A percentile compares a stretch with the other conserved stretches of the same genome.
Evolutionary conservation across 2,329 filamentous ascomycete species (phyloP).

Genomic region (Westerdykella aurantiaca): DNA sequence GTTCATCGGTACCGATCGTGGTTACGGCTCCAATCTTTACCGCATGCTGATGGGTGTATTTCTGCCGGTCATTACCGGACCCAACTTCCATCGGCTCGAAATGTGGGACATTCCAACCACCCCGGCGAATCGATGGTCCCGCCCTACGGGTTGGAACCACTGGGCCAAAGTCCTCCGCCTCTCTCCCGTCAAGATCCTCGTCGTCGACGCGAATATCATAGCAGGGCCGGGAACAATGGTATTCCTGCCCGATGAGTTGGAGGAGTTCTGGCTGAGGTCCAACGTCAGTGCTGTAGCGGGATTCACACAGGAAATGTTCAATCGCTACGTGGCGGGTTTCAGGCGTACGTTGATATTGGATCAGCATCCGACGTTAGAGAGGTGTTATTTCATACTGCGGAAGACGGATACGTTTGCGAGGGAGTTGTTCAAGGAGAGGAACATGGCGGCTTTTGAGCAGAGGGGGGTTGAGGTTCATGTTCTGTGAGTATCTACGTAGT

Average conservation of each 20-base stretch:
- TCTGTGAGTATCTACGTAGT: too few species aligned
- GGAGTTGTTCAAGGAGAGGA: background rate
- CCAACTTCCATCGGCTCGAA: background rate
- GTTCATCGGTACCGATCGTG: background rate
- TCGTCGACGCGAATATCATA: background rate
- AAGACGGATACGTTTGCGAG: background rate
- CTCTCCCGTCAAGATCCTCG: background rate
- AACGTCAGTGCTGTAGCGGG: background rate
- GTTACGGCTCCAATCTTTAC: background rate
- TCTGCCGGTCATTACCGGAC: background rate
- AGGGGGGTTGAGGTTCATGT: background rate
- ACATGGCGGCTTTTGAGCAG: background rate
- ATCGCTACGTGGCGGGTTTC: background rate
- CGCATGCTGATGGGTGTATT: background rate
- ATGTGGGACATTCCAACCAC: background rate
- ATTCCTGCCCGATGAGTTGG: too few species aligned
- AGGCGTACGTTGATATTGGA: background rate
- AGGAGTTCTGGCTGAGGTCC: background rate
- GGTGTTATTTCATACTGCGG: background rate
- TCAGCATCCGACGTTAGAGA: background rate
- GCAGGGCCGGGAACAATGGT: background rate
- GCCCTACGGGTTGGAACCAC: background rate
- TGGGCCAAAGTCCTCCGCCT: background rate
- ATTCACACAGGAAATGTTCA: background rate
- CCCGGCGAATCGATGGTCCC: background rate